Evolutionary conservation across 306 rosid genomes (phyloP).

Genomic region (Lithocarpus polystachyus): DNA sequence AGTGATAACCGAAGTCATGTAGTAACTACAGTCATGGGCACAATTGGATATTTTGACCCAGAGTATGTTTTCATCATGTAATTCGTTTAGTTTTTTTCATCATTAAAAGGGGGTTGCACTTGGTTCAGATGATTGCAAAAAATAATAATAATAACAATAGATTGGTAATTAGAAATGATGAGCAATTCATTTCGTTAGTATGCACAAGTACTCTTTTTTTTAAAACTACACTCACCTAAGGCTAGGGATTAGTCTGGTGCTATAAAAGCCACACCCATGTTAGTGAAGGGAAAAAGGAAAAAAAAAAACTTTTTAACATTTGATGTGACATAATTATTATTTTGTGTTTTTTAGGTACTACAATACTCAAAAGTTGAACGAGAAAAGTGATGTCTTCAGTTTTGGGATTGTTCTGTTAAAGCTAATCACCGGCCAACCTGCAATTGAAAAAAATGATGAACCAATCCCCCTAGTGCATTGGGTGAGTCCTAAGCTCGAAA

Average conservation of each 20-base stretch:
- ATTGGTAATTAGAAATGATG: background rate
- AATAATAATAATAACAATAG: background rate
- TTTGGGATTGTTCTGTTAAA: conserved; percentile 60
- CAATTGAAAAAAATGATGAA: conserved; percentile 36
- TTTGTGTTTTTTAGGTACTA: conserved; percentile 40
- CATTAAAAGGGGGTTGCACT: too few species aligned
- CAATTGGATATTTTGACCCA: conserved; percentile 74
- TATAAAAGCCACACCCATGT: background rate
- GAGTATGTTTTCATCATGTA: conserved; percentile 36
- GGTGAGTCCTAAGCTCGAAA: conserved; percentile 34
- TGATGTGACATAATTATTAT: background rate
- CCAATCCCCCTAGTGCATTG: conserved; percentile 42
- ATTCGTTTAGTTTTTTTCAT: background rate
- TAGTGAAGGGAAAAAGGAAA: too few species aligned
- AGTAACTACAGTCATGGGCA: conserved; percentile 45
- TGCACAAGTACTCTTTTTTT: background rate
- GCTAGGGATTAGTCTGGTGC: background rate
- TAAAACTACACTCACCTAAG: too few species aligned
- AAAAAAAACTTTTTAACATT: background rate
- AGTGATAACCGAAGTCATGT: conserved; percentile 27
- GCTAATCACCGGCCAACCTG: conserved; percentile 55
- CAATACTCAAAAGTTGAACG: conserved; percentile 36
- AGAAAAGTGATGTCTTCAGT: conserved; percentile 66
- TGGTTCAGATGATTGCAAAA: too few species aligned
- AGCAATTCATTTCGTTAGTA: background rate